Percentiles rank a stretch among this genome's conserved stretches.
Conservation (phyloP, 495 filamentous ascomycete species). For the Hypoxylon perforatum region DNA sequence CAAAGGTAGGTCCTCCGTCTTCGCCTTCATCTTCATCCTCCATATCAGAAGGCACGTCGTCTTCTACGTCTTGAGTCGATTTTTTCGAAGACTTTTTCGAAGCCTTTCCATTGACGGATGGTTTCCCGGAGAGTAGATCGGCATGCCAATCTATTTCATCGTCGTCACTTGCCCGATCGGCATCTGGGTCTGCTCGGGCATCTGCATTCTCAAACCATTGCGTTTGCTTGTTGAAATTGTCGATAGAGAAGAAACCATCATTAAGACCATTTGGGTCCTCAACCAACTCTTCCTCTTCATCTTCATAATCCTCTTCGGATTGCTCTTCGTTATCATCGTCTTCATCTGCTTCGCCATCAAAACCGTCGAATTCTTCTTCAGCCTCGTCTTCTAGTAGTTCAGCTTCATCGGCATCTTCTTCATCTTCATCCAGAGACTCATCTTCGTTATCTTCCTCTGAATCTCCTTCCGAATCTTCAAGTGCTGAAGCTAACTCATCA, state of each 20-base stretch:
- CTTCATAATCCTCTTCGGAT: constrained; percentile 44
- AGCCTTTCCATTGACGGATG: constrained; percentile 15
- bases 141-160: constrained; percentile 87
- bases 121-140: constrained; percentile 65
- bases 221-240: constrained; percentile 94
- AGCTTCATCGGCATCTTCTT: constrained; percentile 52
- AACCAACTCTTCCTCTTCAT: constrained; percentile 53
- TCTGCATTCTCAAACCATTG: constrained; percentile 89
- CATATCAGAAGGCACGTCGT: constrained; percentile 36
- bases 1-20: constrained; percentile 81
- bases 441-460: constrained; percentile 59
- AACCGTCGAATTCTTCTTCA: constrained; percentile 48
- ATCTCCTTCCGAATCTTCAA: constrained; percentile 49
- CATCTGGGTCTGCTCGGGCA: constrained; percentile 68
- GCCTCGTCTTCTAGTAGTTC: constrained; percentile 48
- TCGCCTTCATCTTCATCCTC: constrained; percentile 67
- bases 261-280: constrained; percentile 74
- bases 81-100: constrained; percentile 34
- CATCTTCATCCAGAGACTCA: constrained; percentile 52
- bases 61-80: constrained; percentile 27
- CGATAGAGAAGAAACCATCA: constrained; percentile 98
- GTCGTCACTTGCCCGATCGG: constrained; percentile 73
- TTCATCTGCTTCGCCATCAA: constrained; percentile 50
- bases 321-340: constrained; percentile 49
- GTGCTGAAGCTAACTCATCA: constrained; percentile 45